Base-by-base conservation (phyloP, 495 filamentous ascomycete species). In the Schizothecium vesticola region DNA sequence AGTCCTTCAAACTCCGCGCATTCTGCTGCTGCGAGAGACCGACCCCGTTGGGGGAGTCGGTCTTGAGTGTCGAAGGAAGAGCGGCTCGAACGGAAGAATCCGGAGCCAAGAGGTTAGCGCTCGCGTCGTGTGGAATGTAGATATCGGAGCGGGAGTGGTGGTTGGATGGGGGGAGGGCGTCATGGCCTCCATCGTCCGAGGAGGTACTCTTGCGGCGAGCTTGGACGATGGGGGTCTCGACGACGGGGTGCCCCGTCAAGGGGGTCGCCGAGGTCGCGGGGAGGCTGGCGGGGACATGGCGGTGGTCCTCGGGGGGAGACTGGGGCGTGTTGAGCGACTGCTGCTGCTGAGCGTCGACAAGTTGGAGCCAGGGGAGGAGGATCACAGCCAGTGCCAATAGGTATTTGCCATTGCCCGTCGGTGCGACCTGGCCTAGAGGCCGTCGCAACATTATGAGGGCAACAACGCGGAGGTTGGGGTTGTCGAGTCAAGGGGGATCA, bases 1-100 rank as follows among this genome's bases (percentile, higher is more conserved):
- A 98, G 77, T 97, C 95, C 86, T 96, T 90, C 86, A 98, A 80
- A 80, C 89, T 94, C 87, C 93, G 93, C 92, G 93, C 93, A 87
- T 87, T 88, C 87, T 91, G 87, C 81, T 90, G 87, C 82, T 90
- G 86, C 77, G 80, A 79, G 78, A 94, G 86, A 78, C 89, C 92
- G 78, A 87, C 88, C 76, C 79, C 80, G 67, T 69, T 69, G 70
- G 75, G 68, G 73, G 33, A 13, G 33, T 69, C 74, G 64, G 77
- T 81, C 86, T 86, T 77, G 84, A 86, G 82, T 84, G 84, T 83
- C 84, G 87, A 87, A 87, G 87, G 75, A 80, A 78, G 85, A 74
- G 88, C 89, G 89, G 91, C 91, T 93, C 90, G 85, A 84, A 93
- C 91, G 89, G 90, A 80, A 79, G 84, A 81, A 82, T 92, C 92